Evolutionary conservation across 306 rosid genomes (phyloP).

Genomic region (Trifolium dubium): DNA sequence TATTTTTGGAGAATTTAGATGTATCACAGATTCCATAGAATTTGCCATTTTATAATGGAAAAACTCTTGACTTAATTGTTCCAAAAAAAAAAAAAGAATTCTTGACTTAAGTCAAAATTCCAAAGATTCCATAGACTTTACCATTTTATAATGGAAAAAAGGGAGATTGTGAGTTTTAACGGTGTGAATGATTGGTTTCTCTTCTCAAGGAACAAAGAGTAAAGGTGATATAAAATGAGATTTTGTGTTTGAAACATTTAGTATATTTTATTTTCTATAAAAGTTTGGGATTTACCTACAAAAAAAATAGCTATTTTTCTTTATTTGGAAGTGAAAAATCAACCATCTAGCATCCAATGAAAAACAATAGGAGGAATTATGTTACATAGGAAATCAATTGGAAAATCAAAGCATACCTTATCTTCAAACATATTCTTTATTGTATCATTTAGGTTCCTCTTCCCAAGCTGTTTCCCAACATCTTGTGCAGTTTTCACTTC

Average conservation of each 20-base stretch:
- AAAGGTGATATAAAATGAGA: neutral
- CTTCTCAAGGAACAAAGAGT: neutral
- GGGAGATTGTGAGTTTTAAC: neutral
- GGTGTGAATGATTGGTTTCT: neutral
- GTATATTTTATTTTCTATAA: neutral
- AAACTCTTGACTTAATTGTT: no score
- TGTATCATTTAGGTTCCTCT: neutral
- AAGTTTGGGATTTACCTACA: neutral
- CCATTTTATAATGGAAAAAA: neutral
- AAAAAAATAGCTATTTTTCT: neutral
- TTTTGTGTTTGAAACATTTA: no score
- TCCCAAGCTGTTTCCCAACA: neutral
- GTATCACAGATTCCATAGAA: no score
- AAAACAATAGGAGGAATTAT: neutral
- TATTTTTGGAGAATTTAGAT: no score
- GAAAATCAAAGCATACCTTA: conserved; percentile 1
- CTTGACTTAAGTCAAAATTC: neutral
- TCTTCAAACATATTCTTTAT: neutral
- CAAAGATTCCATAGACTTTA: neutral
- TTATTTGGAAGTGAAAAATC: neutral
- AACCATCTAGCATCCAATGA: neutral
- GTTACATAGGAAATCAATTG: neutral
- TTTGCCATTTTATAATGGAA: no score
- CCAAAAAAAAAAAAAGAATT: neutral
- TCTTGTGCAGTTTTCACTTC: neutral